Evolutionary conservation across 352 stramenopile genomes (phyloP).

Genomic region (Chloridella minuta): DNA sequence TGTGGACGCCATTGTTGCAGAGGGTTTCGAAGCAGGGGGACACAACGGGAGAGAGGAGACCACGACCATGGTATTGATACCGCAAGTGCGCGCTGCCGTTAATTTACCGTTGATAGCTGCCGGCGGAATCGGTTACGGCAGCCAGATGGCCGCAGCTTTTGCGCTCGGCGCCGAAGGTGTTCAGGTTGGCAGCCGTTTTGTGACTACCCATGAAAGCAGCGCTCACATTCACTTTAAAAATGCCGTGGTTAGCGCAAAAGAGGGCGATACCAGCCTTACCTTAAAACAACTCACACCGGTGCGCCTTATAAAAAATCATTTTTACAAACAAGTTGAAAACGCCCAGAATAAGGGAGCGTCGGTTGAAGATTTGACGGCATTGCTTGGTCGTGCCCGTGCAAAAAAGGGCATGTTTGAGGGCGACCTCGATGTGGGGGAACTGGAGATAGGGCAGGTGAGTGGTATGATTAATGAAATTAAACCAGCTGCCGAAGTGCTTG

Average conservation of each 20-base stretch:
- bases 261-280: not conserved
- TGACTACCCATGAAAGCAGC: not conserved
- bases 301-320: not conserved
- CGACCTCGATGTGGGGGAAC: not conserved
- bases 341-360: not conserved
- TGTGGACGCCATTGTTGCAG: not conserved
- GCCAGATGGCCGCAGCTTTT: not conserved
- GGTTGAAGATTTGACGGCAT: not conserved
- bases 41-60: not conserved
- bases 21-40: not conserved
- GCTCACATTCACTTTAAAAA: not conserved
- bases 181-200: not conserved
- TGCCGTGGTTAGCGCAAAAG: not conserved
- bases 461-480: not conserved
- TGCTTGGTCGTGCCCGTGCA: not conserved
- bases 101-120: not conserved
- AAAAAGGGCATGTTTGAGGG: not conserved
- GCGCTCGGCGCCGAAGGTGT: not conserved
- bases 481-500: not conserved
- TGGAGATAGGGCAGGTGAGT: not conserved
- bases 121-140: not conserved
- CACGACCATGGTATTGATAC: not conserved
- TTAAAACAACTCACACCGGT: not conserved
- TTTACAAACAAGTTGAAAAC: not conserved
- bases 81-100: not conserved